A percentile compares a stretch with the other conserved stretches of the same genome.
Evolutionary conservation across 768 basidiomycete genomes (phyloP).

Genomic region (Phylloporus sp.): DNA sequence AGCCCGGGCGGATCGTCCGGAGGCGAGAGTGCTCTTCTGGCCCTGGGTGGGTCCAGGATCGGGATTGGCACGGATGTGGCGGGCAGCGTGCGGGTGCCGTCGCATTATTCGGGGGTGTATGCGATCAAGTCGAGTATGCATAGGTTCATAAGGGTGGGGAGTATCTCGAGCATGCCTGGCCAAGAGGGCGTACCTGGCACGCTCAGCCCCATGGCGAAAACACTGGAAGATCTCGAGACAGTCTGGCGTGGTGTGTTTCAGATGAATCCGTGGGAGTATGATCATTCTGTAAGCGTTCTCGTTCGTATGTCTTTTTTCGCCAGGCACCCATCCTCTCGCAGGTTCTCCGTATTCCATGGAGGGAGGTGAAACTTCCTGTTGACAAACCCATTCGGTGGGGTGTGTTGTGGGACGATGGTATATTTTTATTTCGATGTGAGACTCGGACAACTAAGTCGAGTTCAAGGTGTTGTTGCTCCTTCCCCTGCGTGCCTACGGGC

Average conservation of each 20-base stretch:
- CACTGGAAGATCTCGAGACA: conserved; percentile 57
- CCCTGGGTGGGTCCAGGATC: conserved; percentile 54
- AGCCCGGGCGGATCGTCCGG: conserved; percentile 66
- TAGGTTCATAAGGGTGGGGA: conserved; percentile 54
- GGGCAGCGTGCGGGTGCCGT: conserved; percentile 63
- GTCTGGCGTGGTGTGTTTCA: conserved; percentile 61
- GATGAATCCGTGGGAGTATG: conserved; percentile 66
- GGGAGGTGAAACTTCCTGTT: conserved; percentile 38
- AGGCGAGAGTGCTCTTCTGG: conserved; percentile 63
- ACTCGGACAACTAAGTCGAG: neutral
- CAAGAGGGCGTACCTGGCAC: conserved; percentile 54
- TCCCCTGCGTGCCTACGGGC: conserved; percentile 61
- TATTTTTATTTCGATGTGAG: neutral
- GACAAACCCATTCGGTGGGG: conserved; percentile 58
- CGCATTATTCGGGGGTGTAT: conserved; percentile 65
- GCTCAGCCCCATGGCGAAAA: conserved; percentile 58
- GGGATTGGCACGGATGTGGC: conserved; percentile 70
- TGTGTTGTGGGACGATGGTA: conserved; percentile 62
- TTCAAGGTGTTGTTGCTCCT: conserved; percentile 49
- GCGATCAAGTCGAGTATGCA: conserved; percentile 54
- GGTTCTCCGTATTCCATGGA: conserved; percentile 36
- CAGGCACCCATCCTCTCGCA: conserved; percentile 6
- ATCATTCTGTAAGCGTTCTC: conserved; percentile 39
- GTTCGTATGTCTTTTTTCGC: too few species aligned
- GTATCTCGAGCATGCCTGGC: conserved; percentile 44